Conservation (phyloP, 176 grass and related monocot species). For the Cenchrus purpureus region DNA sequence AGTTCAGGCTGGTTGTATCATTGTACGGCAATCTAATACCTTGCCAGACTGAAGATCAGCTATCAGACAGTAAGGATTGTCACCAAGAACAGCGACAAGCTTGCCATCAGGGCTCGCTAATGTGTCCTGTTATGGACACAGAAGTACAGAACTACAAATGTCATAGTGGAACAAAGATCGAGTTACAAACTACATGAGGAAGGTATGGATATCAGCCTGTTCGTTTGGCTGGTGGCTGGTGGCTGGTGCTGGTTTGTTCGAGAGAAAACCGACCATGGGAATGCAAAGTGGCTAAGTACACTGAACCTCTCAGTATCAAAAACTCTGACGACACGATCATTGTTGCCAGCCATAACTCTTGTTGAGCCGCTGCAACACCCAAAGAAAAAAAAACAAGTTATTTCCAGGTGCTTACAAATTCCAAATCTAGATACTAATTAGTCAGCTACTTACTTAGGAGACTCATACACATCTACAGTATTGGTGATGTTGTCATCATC, state of each 20-base stretch:
- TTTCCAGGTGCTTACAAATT: neutral
- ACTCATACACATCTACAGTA: conserved; percentile 58
- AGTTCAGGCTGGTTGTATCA: neutral
- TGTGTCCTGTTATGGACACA: conserved; percentile 44
- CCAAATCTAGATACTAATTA: neutral
- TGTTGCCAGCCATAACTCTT: conserved; percentile 58
- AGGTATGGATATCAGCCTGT: neutral
- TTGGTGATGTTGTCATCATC: conserved; percentile 71
- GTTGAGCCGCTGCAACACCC: conserved; percentile 54
- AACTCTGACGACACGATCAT: conserved; percentile 58
- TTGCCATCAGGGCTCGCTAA: conserved; percentile 69
- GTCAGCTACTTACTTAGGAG: conserved; percentile 57
- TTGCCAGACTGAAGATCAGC: conserved; percentile 72
- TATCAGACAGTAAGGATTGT: conserved; percentile 62
- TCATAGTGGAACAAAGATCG: neutral
- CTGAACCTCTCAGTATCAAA: conserved; percentile 52
- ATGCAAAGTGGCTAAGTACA: conserved; percentile 42
- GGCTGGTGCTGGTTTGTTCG: too few species aligned
- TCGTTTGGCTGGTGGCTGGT: too few species aligned
- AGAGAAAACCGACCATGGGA: conserved; percentile 56
- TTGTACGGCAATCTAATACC: conserved; percentile 29
- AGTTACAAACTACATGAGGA: neutral
- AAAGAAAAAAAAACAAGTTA: neutral
- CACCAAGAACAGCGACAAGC: conserved; percentile 72
- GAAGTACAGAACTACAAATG: neutral